phyloP scores from a whole-genome alignment of 192 early-diverging fungal species.

The Podila verticillata region DNA sequence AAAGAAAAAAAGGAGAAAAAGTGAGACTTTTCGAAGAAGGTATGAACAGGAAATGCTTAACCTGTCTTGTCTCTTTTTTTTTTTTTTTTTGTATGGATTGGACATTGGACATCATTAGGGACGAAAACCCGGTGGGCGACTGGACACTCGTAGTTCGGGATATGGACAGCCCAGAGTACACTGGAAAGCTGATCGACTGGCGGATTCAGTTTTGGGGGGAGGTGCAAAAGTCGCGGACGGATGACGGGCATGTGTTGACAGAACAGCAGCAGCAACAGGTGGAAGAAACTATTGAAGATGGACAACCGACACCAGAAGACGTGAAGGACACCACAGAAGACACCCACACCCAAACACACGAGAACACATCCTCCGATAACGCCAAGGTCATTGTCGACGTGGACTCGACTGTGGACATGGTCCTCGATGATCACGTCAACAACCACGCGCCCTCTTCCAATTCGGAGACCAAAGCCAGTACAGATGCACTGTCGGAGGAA shows the following conservation, averaged over 20 bases:
- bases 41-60: no score
- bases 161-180: slow-evolving; percentile 57
- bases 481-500: background rate
- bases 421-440: background rate
- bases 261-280: background rate
- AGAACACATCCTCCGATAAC: background rate
- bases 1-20: no score
- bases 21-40: no score
- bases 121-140: slow-evolving; percentile 83
- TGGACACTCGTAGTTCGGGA: slow-evolving; percentile 86
- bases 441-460: background rate
- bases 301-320: background rate
- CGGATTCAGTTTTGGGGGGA: slow-evolving; percentile 76
- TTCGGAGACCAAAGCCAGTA: background rate
- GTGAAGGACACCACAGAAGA: background rate
- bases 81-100: no score
- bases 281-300: background rate
- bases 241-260: background rate
- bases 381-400: slow-evolving; percentile 20
- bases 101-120: slow-evolving; percentile 66
- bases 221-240: slow-evolving; percentile 1
- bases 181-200: slow-evolving; percentile 74
- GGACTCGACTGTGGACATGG: slow-evolving; percentile 1
- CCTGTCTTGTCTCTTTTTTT: slow-evolving; percentile 13
- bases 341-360: background rate